phyloP scores from a whole-genome alignment of 768 basidiomycete genomes.

The Lactarius sanguifluus region DNA sequence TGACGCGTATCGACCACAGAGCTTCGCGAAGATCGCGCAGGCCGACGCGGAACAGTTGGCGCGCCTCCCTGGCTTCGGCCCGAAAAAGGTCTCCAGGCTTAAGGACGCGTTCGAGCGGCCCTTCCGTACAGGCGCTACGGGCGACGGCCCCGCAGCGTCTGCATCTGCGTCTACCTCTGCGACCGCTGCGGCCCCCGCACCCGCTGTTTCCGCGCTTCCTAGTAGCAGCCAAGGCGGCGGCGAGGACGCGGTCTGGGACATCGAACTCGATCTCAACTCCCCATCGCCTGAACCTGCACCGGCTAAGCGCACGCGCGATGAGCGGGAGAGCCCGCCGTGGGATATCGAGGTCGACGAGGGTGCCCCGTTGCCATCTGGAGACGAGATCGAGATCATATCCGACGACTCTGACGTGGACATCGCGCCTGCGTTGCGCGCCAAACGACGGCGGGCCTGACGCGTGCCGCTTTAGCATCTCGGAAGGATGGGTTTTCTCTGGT shows the following conservation, averaged over 20 bases:
- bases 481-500: too few species aligned
- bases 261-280: conserved; percentile 55
- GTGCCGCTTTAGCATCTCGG: neutral
- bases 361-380: neutral
- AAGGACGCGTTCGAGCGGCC: conserved; percentile 90
- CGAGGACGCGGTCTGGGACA: conserved; percentile 62
- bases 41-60: conserved; percentile 74
- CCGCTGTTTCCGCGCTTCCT: too few species aligned
- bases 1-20: conserved; percentile 46
- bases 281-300: conserved; percentile 9
- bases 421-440: conserved; percentile 22
- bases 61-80: conserved; percentile 89
- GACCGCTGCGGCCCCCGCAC: neutral
- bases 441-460: conserved; percentile 19
- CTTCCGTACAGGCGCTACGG: conserved; percentile 68
- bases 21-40: conserved; percentile 77
- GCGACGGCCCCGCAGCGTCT: conserved; percentile 31
- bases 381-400: neutral
- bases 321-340: conserved; percentile 25
- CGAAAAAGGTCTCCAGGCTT: conserved; percentile 88
- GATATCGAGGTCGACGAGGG: conserved; percentile 24
- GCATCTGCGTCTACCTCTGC: neutral
- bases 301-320: conserved; percentile 19
- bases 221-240: neutral
- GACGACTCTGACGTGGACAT: conserved; percentile 23